Evolutionary conservation across 345 rosid species (phyloP), one percentile per base, ranked within the genome.

Genomic region (Melaleuca quinquenervia): DNA sequence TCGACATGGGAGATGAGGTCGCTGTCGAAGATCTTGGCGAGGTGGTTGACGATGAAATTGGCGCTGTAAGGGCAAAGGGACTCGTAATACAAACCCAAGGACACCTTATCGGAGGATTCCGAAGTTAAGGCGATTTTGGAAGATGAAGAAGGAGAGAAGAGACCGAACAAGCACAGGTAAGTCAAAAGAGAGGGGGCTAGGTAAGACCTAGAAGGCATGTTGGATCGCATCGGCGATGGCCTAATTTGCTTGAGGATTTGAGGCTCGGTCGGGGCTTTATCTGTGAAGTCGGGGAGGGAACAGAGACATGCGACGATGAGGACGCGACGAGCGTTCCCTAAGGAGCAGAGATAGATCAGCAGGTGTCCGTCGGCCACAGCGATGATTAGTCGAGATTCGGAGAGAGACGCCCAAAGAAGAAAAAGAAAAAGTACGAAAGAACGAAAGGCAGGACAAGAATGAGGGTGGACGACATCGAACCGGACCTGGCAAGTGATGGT

Each of bases 11-110:
- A 91, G 85, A 93, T 83, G 52, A 97, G 97, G 44, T 91, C 95
- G 52, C 90, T 91, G 60, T 92, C 84, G 62, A 95, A 89, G 83
- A 97, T 88, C 87, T 92, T 89, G 44, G 52, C 52, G 5, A 97
- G 91, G 85, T 93, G 87, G 82, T 94, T 93, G 49, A 93, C 86
- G 12, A 94, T 52, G 94, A 96, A 95, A 84, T 90, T 88, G 50
- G 98, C 94, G 78, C 98, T 89, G 89, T 90, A 94, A 0, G 98
- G 98, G 85, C 99, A 95, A 0, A 95, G 93, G 76, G 98, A 93
- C 87, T 97, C 99, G 84, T 95, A 96, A 90, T 95, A 95, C 3
- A 97, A 24, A 11, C 86, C 93, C 83, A 97, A 41, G 0, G 94
- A 87, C 84, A 97, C 98, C 87, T 93, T 88, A 6, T 80, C 44